Conservation (phyloP, 257 asterid species). For the Fraxinus excelsior region DNA sequence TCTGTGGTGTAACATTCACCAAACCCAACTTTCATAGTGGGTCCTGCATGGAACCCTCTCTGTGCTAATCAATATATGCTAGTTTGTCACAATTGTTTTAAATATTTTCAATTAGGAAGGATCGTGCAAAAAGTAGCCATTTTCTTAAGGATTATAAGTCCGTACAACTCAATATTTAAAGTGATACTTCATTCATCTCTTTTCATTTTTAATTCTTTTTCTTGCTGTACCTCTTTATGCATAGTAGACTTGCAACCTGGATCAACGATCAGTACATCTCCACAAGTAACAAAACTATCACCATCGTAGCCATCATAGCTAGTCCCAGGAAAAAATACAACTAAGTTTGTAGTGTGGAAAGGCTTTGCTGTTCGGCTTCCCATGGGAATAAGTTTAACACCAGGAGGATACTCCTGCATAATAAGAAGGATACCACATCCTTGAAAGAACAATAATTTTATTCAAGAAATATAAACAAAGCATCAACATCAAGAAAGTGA, state of each 20-base stretch:
- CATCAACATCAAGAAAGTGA: neutral
- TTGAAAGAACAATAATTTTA: neutral
- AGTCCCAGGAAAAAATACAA: constrained; percentile 56
- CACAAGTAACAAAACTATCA: constrained; percentile 54
- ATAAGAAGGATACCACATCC: constrained; percentile 15
- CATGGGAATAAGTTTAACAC: constrained; percentile 83
- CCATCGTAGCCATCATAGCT: constrained; percentile 23
- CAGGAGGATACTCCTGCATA: constrained; percentile 87
- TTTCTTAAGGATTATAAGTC: neutral
- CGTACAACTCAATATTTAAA: neutral
- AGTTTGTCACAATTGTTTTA: neutral
- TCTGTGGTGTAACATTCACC: neutral
- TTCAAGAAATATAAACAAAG: neutral
- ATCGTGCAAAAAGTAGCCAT: neutral
- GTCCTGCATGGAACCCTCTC: neutral
- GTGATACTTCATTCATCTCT: neutral
- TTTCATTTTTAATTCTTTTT: neutral
- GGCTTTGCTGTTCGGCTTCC: constrained; percentile 88
- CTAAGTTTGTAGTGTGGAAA: constrained; percentile 76
- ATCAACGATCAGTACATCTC: constrained; percentile 90
- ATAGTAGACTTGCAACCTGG: constrained; percentile 85
- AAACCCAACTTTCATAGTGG: neutral
- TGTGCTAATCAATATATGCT: neutral
- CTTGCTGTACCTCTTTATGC: constrained; percentile 66
- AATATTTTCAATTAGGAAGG: neutral